Conservation (phyloP, 306 rosid species). For the Dalbergia oliveri region DNA sequence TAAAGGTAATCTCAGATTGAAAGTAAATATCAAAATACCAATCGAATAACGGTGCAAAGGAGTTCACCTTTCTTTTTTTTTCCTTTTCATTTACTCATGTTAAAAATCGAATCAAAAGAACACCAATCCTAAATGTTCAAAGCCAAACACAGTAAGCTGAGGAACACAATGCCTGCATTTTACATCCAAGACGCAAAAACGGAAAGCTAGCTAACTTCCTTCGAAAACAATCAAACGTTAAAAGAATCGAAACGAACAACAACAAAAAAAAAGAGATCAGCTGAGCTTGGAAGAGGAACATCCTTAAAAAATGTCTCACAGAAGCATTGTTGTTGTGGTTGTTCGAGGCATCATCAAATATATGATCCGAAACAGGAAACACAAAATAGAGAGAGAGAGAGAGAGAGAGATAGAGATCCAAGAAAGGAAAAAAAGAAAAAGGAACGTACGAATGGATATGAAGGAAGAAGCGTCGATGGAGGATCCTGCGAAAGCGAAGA, state of each 20-base stretch:
- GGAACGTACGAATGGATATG: not conserved
- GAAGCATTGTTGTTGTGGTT: not conserved
- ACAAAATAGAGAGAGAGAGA: not conserved
- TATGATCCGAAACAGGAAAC: slow-evolving; percentile 28
- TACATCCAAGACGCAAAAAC: not conserved
- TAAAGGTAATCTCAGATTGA: not conserved
- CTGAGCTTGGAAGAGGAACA: not conserved
- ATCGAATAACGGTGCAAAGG: not conserved
- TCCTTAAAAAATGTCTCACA: not conserved
- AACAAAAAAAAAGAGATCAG: not conserved
- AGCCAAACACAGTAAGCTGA: not conserved
- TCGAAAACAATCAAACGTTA: not conserved
- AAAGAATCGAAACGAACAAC: not conserved
- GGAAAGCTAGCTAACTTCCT: not conserved
- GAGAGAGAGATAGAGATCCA: not conserved
- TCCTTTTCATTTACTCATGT: not conserved
- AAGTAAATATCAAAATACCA: not conserved
- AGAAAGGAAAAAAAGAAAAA: not conserved
- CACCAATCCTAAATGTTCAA: not conserved
- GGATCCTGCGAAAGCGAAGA: not conserved
- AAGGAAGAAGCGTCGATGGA: not conserved
- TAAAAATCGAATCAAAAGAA: not conserved
- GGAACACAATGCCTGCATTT: not conserved
- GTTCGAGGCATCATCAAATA: slow-evolving; percentile 2
- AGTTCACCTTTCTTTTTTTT: too few relatives aligned